Evolutionary conservation across 2,329 filamentous ascomycete genomes (phyloP), one percentile per base, ranked within the genome.

Genomic region (Monilinia fructicola): DNA sequence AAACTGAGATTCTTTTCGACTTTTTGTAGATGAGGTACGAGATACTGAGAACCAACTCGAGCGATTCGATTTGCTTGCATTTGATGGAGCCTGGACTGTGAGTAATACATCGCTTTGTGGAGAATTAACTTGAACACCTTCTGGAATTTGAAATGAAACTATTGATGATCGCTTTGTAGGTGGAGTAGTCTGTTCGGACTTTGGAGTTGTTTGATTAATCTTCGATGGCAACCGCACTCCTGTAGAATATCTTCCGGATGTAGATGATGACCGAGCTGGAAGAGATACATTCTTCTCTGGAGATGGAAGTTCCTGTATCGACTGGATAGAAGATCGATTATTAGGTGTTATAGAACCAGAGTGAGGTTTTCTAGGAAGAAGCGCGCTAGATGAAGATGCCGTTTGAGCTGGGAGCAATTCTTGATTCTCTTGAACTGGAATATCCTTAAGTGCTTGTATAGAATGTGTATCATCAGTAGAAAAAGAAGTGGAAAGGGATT

Each of bases 91-190:
- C 4, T 35, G 23, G 23, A 53, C 26, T n/a, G 23, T 44, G 9
- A 60, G 54, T 31, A 54, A 28, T 23, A 42, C n/a, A 23, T 63
- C 60, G 23, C 40, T 42, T 12, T 54, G 31, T n/a, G 23, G 23
- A 18, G 46, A 18, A 4, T 38, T 53, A n/a, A 42, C 46, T 31
- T 65, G 46, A 18, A 44, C 18, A 16, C 18, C 35, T 35, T 60
- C 54, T 4, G 63, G 54, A 40, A 60, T 46, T 38, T 42, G 38
- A 10, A 65, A 65, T 18, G 63, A 65, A 12, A 60, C 63, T 14
- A 60, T 52, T 28, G 63, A 65, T 21, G 55, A 50, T 31, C 63
- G 54, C 7, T 60, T 58, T 14, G 46, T 28, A 23, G 38, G 21
- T 42, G 44, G n/a, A 28, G 6, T 23, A 6, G 16, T 23, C 28